Base-by-base conservation (phyloP, 2,329 filamentous ascomycete species). In the Cucurbitaria berberidis region DNA sequence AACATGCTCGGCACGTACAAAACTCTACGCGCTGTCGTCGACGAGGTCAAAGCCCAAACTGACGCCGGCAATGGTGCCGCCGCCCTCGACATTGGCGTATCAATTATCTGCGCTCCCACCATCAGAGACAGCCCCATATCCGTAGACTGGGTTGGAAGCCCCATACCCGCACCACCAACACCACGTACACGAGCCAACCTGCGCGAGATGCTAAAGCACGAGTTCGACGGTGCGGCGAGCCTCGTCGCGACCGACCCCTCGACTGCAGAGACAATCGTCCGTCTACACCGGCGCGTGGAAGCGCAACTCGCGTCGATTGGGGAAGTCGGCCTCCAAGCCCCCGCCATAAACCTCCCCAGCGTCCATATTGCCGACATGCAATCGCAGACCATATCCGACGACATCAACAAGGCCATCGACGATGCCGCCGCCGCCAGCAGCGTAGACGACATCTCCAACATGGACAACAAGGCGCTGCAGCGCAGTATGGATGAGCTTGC, bases 41-140 rank as follows among this genome's bases (percentile, higher is more conserved):
- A 91, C 7, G 89, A 92, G 61, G 74, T 91, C 6, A 85, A 84
- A 61, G 74, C 82, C 16, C 85, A 89, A 57, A 84, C 83, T 0
- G 83, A 86, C 26, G 72, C 79, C 0, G 84, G 84, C 4, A 85
- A 83, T 58, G 84, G 82, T 1, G 81, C 82, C 49, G 77, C 87
- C 5, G 85, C 84, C 0, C 84, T 91, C 49, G 90, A 93, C 62
- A 81, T 92, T 9, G 88, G 84, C 2, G 84, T 84, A 2, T 84
- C 87, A 0, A 77, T 93, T 7, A 80, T 93, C 9, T 90, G 89
- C 66, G 85, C 88, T 0, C 88, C 89, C 65, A 76, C 65, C 53
- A 76, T 69, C 26, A 68, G 67, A 58, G 70, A 74, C 68, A 77
- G 72, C 48, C 64, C 70, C 2, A 56, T 77, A 15, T 46, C 67